Conservation (phyloP, 345 rosid genomes). For the Gynandropsis gynandra region DNA sequence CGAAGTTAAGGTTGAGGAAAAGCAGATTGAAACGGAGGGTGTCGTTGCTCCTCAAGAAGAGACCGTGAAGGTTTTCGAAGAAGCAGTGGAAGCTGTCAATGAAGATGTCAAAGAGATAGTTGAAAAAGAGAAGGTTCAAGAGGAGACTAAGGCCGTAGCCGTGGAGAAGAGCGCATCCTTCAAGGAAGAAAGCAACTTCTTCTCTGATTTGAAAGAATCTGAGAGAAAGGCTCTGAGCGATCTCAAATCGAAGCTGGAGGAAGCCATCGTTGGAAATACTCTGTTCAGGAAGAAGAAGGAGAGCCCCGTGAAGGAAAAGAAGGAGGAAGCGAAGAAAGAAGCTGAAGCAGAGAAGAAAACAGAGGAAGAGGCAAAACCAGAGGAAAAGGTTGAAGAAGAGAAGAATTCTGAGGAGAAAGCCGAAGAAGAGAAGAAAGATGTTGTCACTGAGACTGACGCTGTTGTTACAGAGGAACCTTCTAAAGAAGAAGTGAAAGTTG, state of each 20-base stretch:
- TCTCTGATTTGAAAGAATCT: constrained; percentile 65
- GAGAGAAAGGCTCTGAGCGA: constrained; percentile 53
- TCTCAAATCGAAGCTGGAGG: constrained; percentile 49
- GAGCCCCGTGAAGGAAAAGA: constrained; percentile 17
- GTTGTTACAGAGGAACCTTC: constrained; percentile 19
- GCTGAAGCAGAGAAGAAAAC: neutral
- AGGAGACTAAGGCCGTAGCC: constrained; percentile 16
- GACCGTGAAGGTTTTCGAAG: constrained; percentile 23
- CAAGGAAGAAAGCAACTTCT: constrained; percentile 71
- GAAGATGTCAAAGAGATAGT: neutral
- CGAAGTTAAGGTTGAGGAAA: constrained; percentile 57
- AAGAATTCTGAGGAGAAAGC: constrained; percentile 3
- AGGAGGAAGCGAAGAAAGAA: constrained; percentile 19
- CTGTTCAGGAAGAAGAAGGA: constrained; percentile 28
- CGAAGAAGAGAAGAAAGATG: constrained; percentile 11
- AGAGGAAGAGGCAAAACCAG: too few relatives aligned
- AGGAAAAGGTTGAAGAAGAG: neutral
- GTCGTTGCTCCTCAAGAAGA: constrained; percentile 28
- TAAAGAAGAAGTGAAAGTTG: constrained; percentile 16
- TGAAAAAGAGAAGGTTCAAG: constrained; percentile 15
- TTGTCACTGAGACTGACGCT: constrained; percentile 11
- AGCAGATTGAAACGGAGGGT: constrained; percentile 36
- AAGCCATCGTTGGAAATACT: constrained; percentile 37
- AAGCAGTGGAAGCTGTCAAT: constrained; percentile 19
- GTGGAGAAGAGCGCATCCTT: constrained; percentile 64